Conservation (phyloP, 129 eudicot species). For the Gnaphalium uliginosum region DNA sequence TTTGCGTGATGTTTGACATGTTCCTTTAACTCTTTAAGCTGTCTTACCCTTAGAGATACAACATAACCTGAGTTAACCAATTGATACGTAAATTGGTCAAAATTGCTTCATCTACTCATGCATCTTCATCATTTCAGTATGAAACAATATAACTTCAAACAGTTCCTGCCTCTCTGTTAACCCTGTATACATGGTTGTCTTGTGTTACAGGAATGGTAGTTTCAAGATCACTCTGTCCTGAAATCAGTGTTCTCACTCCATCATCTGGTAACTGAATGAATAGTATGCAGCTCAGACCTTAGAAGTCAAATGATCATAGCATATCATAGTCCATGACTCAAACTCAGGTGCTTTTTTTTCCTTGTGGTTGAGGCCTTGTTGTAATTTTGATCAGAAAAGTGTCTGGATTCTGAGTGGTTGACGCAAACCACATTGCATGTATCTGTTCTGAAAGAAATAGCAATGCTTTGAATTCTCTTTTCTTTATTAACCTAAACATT, state of each 20-base stretch:
- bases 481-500: not conserved
- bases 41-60: not conserved
- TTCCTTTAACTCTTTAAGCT: not conserved
- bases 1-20: not conserved
- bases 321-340: constrained; percentile 17
- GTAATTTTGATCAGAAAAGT: constrained; percentile 17
- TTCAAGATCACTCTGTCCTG: constrained; percentile 19
- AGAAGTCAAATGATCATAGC: constrained; percentile 14
- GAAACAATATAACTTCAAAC: not conserved
- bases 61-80: not conserved
- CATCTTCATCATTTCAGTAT: not conserved
- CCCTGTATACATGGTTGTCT: not conserved
- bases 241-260: constrained; percentile 3
- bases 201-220: constrained; percentile 23
- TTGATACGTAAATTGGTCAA: not conserved
- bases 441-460: constrained; percentile 8
- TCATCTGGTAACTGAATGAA: constrained; percentile 10
- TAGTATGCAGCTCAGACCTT: constrained; percentile 15
- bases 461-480: constrained; percentile 9
- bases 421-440: not conserved
- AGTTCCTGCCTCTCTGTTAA: not conserved
- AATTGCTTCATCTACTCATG: not conserved
- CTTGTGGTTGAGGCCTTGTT: constrained; percentile 1
- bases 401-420: constrained; percentile 11
- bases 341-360: not conserved